phyloP scores from a whole-genome alignment of 169 alveolate genomes.

The Theileria orientalis region DNA sequence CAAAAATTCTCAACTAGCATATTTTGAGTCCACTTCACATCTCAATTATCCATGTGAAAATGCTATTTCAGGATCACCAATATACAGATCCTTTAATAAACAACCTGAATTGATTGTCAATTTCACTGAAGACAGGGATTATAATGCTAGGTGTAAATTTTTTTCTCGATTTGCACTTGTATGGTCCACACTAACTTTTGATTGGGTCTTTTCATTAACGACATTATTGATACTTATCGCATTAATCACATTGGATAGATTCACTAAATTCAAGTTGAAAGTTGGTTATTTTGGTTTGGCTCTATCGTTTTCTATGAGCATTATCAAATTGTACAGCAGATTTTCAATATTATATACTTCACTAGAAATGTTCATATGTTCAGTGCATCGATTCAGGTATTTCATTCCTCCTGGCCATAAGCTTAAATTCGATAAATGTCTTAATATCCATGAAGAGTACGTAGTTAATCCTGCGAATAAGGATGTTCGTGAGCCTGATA shows the following conservation, averaged over 20 bases:
- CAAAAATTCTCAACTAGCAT: constrained; percentile 11
- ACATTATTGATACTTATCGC: not conserved
- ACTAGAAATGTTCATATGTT: not conserved
- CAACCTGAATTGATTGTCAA: constrained; percentile 11
- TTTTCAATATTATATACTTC: not conserved
- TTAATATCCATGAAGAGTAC: too few relatives aligned
- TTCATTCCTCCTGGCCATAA: too few relatives aligned
- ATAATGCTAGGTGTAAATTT: not conserved
- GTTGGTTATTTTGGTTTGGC: too few relatives aligned
- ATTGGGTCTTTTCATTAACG: not conserved
- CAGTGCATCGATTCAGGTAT: too few relatives aligned
- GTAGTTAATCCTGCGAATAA: too few relatives aligned
- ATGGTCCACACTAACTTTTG: not conserved
- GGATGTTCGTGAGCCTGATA: not conserved
- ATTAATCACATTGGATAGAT: too few relatives aligned
- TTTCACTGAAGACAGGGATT: constrained; percentile 4
- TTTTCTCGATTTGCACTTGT: not conserved
- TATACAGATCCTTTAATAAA: constrained; percentile 28
- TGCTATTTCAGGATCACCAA: constrained; percentile 26
- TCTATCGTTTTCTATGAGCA: not conserved
- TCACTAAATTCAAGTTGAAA: too few relatives aligned
- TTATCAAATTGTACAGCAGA: not conserved
- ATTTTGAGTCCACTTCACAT: constrained; percentile 7
- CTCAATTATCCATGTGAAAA: constrained; percentile 18
- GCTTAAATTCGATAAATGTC: too few relatives aligned